Percentiles rank a stretch among this genome's conserved stretches.
Evolutionary conservation across 768 basidiomycete genomes (phyloP).

Genomic region (Lentinula aciculospora): DNA sequence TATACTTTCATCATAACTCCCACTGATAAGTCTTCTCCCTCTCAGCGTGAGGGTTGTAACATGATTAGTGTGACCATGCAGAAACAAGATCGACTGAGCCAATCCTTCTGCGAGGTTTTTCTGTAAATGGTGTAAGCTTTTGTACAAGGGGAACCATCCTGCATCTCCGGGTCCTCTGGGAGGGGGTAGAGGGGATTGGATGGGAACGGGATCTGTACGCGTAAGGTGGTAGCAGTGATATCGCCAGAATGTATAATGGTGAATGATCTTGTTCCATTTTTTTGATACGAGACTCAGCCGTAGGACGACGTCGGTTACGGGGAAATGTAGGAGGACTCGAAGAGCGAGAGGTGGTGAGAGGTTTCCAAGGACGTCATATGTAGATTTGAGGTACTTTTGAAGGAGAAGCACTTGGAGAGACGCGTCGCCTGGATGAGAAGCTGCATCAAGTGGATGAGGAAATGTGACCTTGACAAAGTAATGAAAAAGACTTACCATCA

Average conservation of each 20-base stretch:
- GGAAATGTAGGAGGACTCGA: constrained; percentile 53
- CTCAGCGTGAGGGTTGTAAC: constrained; percentile 76
- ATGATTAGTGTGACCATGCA: constrained; percentile 83
- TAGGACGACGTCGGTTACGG: constrained; percentile 46
- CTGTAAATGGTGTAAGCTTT: constrained; percentile 79
- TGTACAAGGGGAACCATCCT: constrained; percentile 57
- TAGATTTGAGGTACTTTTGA: constrained; percentile 77
- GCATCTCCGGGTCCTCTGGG: not conserved
- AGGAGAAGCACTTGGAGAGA: constrained; percentile 78
- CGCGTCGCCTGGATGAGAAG: constrained; percentile 81
- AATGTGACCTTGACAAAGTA: not conserved
- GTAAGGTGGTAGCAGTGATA: constrained; percentile 73
- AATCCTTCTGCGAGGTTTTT: constrained; percentile 73
- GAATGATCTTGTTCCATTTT: constrained; percentile 37
- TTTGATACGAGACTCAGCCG: constrained; percentile 30
- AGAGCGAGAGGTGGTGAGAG: constrained; percentile 63
- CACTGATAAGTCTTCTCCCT: constrained; percentile 80
- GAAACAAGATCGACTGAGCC: constrained; percentile 72
- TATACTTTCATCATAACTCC: constrained; percentile 89
- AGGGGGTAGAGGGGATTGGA: constrained; percentile 17
- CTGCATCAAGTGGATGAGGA: constrained; percentile 26
- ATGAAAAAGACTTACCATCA: constrained; percentile 36
- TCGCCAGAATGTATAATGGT: constrained; percentile 72
- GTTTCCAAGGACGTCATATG: constrained; percentile 76
- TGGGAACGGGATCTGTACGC: constrained; percentile 60